Base-by-base conservation (phyloP, 305 asterid genomes). In the Fraxinus albicans region DNA sequence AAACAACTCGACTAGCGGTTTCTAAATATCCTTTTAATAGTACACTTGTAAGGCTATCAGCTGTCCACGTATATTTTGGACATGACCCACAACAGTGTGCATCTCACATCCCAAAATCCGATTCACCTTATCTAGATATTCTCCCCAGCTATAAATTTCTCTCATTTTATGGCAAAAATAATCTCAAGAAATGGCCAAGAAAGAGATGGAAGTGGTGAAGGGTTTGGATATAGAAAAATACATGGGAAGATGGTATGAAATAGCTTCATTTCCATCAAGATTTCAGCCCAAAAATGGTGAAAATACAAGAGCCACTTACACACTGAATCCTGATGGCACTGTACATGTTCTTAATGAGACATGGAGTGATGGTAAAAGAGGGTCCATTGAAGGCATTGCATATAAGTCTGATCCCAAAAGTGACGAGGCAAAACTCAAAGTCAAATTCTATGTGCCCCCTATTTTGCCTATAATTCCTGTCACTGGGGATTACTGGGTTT, bases 171-270 rank as follows among this genome's bases (percentile, higher is more conserved):
- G 3, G 38, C 75, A 10, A 27, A 31, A 69, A 1, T 9, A 25
- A 25, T 27, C 34, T 65, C 76, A 29, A 70, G 35, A 33, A 82
- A 86, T 89, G 91, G 87, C 87, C 55, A 84, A 55, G 72, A 88
- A 89, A 36, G 90, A 85, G 76, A 85, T 92, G 94, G 82, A 88
- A 83, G 91, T 83, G 73, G 95, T 90, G 73, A 89, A 79, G 79
- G 86, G 86, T 40, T 27, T 92, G 79, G 89, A 89, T 9, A 0
- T 89, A 0, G 89, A 85, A 82, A 88, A 77, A 76, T 92, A 92
- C 84, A 92, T 92, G 94, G 96, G 94, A 0, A 87, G 90, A 25
- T 92, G 96, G 94, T 92, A 90, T 34, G 96, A 92, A 79, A 85
- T 92, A 9, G 96, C 94, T 9, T 90, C 96, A 40, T 89, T 92